Base-by-base conservation (phyloP, 176 grass and related monocot genomes). In the Triticum monococcum region DNA sequence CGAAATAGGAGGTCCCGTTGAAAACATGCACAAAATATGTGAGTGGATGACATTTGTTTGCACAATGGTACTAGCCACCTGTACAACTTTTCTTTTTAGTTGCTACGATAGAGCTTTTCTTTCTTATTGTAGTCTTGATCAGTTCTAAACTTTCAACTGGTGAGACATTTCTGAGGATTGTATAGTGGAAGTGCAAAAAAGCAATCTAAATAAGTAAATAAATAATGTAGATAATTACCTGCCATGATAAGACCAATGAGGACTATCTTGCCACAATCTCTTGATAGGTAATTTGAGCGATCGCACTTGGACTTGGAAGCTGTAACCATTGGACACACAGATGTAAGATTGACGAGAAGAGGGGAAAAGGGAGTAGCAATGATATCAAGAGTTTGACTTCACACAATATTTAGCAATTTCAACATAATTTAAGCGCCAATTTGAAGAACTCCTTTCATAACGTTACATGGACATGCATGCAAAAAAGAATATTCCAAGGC, bases 241-340 rank as follows among this genome's bases (percentile, higher is more conserved):
- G 89, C 81, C 81, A 87, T 26, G 1, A 91, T 16, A 75, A 91
- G 85, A 60, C 0, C 36, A 69, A 91, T 59, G 23, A 75, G 81
- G 35, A 87, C 6, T 17, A 12, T 68, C 80, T 61, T 84, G 20
- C 60, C 85, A 75, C 89, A 91, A 28, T 2, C 46, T 80, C 75
- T 46, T 10, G 68, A 68, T 61, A 87, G 48, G 2, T 84, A 80
- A 12, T 45, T 45, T 0, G 41, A 12, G 41, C 3, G 11, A 31
- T 79, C 9, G 17, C 89, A 91, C 36, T n/a, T 81, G 59, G 75
- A 87, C 26, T 26, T 81, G 59, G 75, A 25, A 60, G 25, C 87
- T 89, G 87, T 33, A 79, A 75, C 20, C 33, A 84, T 61, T 52
- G n/a, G 28, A n/a, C 8, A n/a, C 8, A 73, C 7, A 37, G 17